Conservation (phyloP, 73 alveolate species). For the Strombidium stylifer region DNA sequence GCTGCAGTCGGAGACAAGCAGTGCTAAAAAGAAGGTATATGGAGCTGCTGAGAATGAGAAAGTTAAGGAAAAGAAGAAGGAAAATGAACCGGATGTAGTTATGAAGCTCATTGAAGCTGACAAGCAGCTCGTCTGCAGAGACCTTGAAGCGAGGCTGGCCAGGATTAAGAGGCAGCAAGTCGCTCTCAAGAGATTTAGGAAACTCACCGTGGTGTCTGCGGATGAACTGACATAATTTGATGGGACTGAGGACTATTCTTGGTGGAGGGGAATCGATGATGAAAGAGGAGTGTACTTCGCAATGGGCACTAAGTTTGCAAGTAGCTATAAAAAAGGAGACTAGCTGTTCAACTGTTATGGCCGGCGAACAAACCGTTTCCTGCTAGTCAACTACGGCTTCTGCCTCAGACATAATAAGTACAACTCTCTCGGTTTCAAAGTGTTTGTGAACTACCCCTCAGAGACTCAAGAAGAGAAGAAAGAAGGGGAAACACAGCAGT, state of each 20-base stretch:
- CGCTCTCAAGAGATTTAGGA: background rate
- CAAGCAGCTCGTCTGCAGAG: background rate
- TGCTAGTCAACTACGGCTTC: constrained; percentile 66
- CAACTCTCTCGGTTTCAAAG: constrained; percentile 52
- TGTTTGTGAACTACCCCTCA: constrained; percentile 23
- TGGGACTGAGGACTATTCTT: constrained; percentile 40
- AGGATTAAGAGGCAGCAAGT: no score
- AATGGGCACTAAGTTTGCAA: constrained; percentile 47
- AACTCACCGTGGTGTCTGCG: constrained; percentile 11
- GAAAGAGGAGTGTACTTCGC: constrained; percentile 43
- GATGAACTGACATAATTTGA: constrained; percentile 18
- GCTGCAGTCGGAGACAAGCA: background rate
- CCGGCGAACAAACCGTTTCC: constrained; percentile 51
- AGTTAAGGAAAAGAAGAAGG: background rate
- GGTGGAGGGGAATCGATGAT: constrained; percentile 38
- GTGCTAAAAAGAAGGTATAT: no score
- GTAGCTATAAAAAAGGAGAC: constrained; percentile 46
- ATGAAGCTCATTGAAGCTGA: background rate
- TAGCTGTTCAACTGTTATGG: constrained; percentile 64
- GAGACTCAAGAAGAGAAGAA: background rate
- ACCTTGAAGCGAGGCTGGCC: constrained; percentile 1
- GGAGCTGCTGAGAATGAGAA: background rate
- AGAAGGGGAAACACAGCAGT: constrained; percentile 1
- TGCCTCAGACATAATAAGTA: constrained; percentile 57
- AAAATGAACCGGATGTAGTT: constrained; percentile 11